Evolutionary conservation across 2,329 filamentous ascomycete genomes (phyloP).

Genomic region (Truncatella angustata): DNA sequence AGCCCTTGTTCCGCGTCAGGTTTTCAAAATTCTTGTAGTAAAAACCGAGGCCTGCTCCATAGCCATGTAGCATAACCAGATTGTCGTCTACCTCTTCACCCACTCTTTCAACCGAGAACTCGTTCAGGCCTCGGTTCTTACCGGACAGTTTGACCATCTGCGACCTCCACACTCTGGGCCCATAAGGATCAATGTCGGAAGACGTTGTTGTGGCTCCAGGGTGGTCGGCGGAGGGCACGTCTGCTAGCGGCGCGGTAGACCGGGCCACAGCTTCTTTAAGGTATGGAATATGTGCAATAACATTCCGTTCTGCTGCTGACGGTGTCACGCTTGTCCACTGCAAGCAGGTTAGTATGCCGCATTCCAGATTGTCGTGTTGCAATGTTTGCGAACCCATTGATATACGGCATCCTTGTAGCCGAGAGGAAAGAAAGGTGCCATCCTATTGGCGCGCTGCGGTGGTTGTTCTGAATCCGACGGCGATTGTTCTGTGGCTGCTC

Average conservation of each 20-base stretch:
- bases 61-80: slow-evolving; percentile 93
- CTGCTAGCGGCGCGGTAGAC: slow-evolving; percentile 28
- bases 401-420: slow-evolving; percentile 88
- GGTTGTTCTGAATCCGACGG: slow-evolving; percentile 20
- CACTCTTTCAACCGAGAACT: slow-evolving; percentile 84
- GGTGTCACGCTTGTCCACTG: slow-evolving; percentile 87
- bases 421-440: slow-evolving; percentile 69
- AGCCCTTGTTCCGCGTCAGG: slow-evolving; percentile 73
- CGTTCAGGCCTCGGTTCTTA: slow-evolving; percentile 84
- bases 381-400: slow-evolving; percentile 85
- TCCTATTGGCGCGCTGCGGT: slow-evolving; percentile 27
- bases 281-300: slow-evolving; percentile 82
- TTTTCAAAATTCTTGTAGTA: slow-evolving; percentile 98
- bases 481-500: slow-evolving; percentile 37
- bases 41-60: slow-evolving; percentile 92
- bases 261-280: slow-evolving; percentile 70
- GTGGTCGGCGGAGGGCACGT: slow-evolving; percentile 34
- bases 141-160: slow-evolving; percentile 81
- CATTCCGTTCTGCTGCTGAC: slow-evolving; percentile 79
- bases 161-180: slow-evolving; percentile 81
- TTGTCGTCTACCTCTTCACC: slow-evolving; percentile 80
- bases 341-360: slow-evolving; percentile 9
- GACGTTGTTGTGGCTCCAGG: slow-evolving; percentile 42
- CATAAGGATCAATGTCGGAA: slow-evolving; percentile 70
- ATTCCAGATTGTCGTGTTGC: neutral